Evolutionary conservation across 179 eudicot genomes (phyloP).

Genomic region (Silene vulgaris): DNA sequence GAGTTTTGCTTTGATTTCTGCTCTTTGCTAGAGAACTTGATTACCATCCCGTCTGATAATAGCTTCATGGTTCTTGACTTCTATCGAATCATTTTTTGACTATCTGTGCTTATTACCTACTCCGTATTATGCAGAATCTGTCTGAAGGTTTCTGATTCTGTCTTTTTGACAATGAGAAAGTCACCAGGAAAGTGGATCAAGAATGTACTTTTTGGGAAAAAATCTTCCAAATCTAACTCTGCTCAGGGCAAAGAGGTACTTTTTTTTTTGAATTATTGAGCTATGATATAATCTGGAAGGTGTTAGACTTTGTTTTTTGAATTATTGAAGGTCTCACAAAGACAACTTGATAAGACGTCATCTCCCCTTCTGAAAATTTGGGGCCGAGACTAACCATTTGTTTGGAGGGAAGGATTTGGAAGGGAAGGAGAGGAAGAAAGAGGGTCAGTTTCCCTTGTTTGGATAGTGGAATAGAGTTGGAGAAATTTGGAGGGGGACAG

Average conservation of each 20-base stretch:
- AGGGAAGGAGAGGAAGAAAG: not conserved
- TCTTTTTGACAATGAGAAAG: conserved; percentile 60
- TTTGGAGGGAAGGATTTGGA: not conserved
- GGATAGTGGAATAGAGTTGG: not conserved
- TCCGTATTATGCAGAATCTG: conserved; percentile 19
- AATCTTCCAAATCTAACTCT: conserved; percentile 57
- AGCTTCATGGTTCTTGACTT: not conserved
- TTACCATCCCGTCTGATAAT: not conserved
- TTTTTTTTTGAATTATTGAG: too few relatives aligned
- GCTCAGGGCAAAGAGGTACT: conserved; percentile 53
- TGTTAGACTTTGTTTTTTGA: too few relatives aligned
- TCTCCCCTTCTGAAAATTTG: not conserved
- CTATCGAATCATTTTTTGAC: not conserved
- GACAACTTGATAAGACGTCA: conserved; percentile 6
- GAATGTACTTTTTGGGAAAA: conserved; percentile 78
- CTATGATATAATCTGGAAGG: not conserved
- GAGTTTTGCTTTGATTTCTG: not conserved
- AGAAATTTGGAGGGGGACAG: not conserved
- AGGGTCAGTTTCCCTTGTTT: not conserved
- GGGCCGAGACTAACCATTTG: not conserved
- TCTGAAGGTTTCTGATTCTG: conserved; percentile 19
- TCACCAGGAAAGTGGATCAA: conserved; percentile 97
- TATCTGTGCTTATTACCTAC: conserved; percentile 6
- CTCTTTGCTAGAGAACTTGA: not conserved
- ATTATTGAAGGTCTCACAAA: not conserved